phyloP scores from a whole-genome alignment of 1,139 yeast genomes.

The Sugiyamaella novakii region DNA sequence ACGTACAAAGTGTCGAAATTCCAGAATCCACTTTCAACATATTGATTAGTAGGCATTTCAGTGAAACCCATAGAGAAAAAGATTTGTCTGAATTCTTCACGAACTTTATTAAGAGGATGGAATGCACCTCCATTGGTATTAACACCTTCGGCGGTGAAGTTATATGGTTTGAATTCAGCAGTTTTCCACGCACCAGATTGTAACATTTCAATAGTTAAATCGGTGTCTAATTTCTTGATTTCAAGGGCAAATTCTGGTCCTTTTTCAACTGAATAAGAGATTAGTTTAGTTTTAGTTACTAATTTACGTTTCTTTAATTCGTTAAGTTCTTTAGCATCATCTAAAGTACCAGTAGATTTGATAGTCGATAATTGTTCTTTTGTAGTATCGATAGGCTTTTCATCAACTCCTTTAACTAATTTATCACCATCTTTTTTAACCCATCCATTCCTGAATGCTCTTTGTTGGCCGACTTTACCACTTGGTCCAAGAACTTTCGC shows the following conservation, averaged over 20 bases:
- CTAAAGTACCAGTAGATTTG: constrained; percentile 57
- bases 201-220: constrained; percentile 91
- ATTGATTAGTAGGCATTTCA: constrained; percentile 98
- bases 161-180: constrained; percentile 89
- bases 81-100: constrained; percentile 96
- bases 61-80: constrained; percentile 97
- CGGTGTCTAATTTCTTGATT: constrained; percentile 84
- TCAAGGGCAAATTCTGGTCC: constrained; percentile 83
- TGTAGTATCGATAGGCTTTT: constrained; percentile 65
- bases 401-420: constrained; percentile 56
- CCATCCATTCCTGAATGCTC: constrained; percentile 99
- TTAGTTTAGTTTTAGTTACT: constrained; percentile 66
- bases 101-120: constrained; percentile 93
- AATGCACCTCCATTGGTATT: constrained; percentile 86
- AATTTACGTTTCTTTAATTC: constrained; percentile 96
- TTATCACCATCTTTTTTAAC: constrained; percentile 82
- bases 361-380: constrained; percentile 65
- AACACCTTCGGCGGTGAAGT: constrained; percentile 93
- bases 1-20: constrained; percentile 94
- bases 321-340: constrained; percentile 64
- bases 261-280: constrained; percentile 75
- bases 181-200: constrained; percentile 74
- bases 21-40: constrained; percentile 99
- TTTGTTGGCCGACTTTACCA: constrained; percentile 93
- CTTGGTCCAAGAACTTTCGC: constrained; percentile 72